Percentiles rank a stretch among this genome's conserved stretches.
Evolutionary conservation across 306 rosid genomes (phyloP).

Genomic region (Benincasa hispida): DNA sequence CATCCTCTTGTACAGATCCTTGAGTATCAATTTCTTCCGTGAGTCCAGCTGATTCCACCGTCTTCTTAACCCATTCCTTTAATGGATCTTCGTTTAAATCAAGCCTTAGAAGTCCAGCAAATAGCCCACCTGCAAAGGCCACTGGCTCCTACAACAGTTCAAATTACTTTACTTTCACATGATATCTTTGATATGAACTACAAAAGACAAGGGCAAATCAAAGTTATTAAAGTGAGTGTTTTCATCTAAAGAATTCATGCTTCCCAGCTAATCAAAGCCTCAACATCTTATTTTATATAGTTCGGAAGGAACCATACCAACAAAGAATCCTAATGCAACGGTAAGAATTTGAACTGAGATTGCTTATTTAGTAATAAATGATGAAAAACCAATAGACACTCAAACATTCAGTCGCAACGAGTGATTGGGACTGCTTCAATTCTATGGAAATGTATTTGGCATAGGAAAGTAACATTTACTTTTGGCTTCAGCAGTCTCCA

Average conservation of each 20-base stretch:
- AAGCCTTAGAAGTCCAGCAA: slow-evolving; percentile 75
- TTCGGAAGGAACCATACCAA: not conserved
- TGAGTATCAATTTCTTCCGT: slow-evolving; percentile 37
- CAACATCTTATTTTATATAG: not conserved
- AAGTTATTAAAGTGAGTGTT: not conserved
- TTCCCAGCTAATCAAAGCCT: not conserved
- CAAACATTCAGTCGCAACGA: not conserved
- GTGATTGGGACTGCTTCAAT: not conserved
- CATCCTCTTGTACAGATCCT: slow-evolving; percentile 31
- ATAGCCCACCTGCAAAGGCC: slow-evolving; percentile 80
- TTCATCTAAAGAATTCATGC: not conserved
- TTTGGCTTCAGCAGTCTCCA: not conserved
- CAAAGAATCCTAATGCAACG: not conserved
- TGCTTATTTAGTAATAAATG: not conserved
- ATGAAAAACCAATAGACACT: not conserved
- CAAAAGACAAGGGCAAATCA: not conserved
- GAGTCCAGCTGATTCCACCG: slow-evolving; percentile 65
- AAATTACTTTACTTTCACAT: not conserved
- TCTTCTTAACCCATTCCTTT: slow-evolving; percentile 79
- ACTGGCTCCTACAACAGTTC: slow-evolving; percentile 61
- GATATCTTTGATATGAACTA: not conserved
- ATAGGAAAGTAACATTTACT: not conserved
- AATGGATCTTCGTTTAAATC: slow-evolving; percentile 91
- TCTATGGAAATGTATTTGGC: not conserved
- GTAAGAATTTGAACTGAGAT: not conserved